A percentile compares a stretch with the other conserved stretches of the same genome.
Conservation (phyloP, 2,329 filamentous ascomycete genomes). For the Exophiala aquamarina region DNA sequence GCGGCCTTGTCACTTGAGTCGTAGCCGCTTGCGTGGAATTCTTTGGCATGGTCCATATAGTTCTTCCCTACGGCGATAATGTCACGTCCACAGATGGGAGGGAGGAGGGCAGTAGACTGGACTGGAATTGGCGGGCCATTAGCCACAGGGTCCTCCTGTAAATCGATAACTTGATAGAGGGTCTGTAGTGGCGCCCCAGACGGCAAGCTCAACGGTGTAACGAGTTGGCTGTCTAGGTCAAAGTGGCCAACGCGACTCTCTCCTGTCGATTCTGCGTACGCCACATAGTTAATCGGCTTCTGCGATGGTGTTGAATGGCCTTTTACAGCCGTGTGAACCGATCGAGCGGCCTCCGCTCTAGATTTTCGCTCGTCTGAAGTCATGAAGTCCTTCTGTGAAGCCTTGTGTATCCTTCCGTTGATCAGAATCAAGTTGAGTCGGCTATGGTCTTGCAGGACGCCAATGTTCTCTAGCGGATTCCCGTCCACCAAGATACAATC, state of each 20-base stretch:
- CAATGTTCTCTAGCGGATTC: slow-evolving; percentile 44
- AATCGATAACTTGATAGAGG: slow-evolving; percentile 52
- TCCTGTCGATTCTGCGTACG: slow-evolving; percentile 1
- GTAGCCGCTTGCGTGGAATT: slow-evolving; percentile 57
- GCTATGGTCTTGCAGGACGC: slow-evolving; percentile 43
- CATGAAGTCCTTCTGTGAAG: slow-evolving; percentile 21
- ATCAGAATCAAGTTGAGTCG: slow-evolving; percentile 49
- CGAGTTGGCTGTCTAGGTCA: slow-evolving; percentile 35
- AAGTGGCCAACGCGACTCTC: slow-evolving; percentile 42
- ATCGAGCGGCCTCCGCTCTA: no score
- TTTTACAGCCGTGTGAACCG: no score
- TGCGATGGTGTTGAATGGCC: no score
- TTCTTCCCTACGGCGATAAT: slow-evolving; percentile 42
- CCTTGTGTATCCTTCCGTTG: slow-evolving; percentile 49
- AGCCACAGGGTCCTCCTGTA: slow-evolving; percentile 27
- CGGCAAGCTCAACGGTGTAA: slow-evolving; percentile 46
- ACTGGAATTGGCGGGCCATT: slow-evolving; percentile 37
- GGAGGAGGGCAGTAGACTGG: slow-evolving; percentile 40
- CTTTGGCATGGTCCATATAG: slow-evolving; percentile 57
- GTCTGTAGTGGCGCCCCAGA: slow-evolving; percentile 48
- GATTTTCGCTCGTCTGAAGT: slow-evolving; percentile 2
- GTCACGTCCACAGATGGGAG: slow-evolving; percentile 23
- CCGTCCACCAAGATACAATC: slow-evolving; percentile 50
- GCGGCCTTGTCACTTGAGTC: slow-evolving; percentile 33
- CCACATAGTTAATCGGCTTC: slow-evolving; percentile 7